Evolutionary conservation across 768 basidiomycete genomes (phyloP).

Genomic region (Suillus luteus): DNA sequence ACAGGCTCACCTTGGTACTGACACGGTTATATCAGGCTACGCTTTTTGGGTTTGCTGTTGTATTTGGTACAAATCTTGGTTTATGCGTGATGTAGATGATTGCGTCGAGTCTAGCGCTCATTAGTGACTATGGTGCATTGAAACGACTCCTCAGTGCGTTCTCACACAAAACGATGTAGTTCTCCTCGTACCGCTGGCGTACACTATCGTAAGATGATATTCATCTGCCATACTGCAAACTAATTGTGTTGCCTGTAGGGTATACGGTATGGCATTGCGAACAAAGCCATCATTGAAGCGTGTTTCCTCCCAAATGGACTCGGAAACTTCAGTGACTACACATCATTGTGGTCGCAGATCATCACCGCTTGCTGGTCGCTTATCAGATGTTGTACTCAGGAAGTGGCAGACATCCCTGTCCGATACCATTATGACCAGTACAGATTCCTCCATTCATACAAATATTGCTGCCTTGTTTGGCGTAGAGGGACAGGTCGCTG

Average conservation of each 20-base stretch:
- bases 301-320: slow-evolving; percentile 9
- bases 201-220: too few species aligned
- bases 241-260: too few species aligned
- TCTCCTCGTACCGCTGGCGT: too few species aligned
- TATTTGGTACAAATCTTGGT: background rate
- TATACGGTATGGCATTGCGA: too few species aligned
- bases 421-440: background rate
- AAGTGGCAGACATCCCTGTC: slow-evolving; percentile 34
- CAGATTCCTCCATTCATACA: slow-evolving; percentile 14
- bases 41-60: background rate
- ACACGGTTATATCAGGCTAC: too few species aligned
- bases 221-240: too few species aligned
- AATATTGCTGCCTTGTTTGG: slow-evolving; percentile 52
- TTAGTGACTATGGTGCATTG: slow-evolving; percentile 33
- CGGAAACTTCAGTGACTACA: slow-evolving; percentile 36
- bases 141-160: background rate
- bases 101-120: slow-evolving; percentile 26
- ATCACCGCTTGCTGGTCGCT: slow-evolving; percentile 51
- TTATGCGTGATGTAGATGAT: slow-evolving; percentile 46
- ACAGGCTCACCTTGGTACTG: slow-evolving; percentile 47
- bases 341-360: background rate
- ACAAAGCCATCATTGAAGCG: too few species aligned
- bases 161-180: too few species aligned
- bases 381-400: slow-evolving; percentile 54
- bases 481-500: slow-evolving; percentile 65